Conservation (phyloP, 805 yeast species). For the Saturnispora serradocipensis region DNA sequence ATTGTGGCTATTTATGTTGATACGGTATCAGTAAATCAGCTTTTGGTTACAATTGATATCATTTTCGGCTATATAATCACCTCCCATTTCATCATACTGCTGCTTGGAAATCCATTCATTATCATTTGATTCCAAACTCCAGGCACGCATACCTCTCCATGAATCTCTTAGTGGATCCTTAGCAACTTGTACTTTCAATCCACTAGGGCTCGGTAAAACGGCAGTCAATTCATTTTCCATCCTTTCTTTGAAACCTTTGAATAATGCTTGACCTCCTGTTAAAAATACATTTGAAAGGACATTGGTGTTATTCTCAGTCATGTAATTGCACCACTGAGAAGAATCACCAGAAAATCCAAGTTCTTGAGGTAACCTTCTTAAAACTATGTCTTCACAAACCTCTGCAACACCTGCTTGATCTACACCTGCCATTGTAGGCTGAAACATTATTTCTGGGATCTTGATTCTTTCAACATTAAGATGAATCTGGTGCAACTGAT, state of each 20-base stretch:
- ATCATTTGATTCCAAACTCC: constrained; percentile 45
- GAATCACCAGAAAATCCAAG: constrained; percentile 42
- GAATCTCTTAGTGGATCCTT: constrained; percentile 67
- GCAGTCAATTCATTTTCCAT: constrained; percentile 58
- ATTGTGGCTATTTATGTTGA: neutral
- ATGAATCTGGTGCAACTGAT: constrained; percentile 84
- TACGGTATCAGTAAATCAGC: neutral
- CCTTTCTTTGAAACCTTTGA: constrained; percentile 60
- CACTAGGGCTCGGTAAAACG: constrained; percentile 60
- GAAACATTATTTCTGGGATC: constrained; percentile 86
- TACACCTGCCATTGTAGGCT: constrained; percentile 88
- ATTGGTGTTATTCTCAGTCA: constrained; percentile 26
- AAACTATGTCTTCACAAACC: constrained; percentile 55
- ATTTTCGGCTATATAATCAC: constrained; percentile 84
- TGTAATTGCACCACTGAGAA: neutral
- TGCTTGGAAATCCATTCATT: constrained; percentile 41
- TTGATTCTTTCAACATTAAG: constrained; percentile 83
- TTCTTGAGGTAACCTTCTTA: constrained; percentile 49
- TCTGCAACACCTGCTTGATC: constrained; percentile 95
- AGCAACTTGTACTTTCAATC: constrained; percentile 54
- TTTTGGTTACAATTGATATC: constrained; percentile 42
- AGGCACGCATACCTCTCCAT: constrained; percentile 90
- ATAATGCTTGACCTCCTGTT: constrained; percentile 75
- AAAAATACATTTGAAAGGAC: constrained; percentile 60
- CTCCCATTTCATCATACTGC: constrained; percentile 84